phyloP scores from a whole-genome alignment of 2,329 filamentous ascomycete species.

The Neonectria hederae region DNA sequence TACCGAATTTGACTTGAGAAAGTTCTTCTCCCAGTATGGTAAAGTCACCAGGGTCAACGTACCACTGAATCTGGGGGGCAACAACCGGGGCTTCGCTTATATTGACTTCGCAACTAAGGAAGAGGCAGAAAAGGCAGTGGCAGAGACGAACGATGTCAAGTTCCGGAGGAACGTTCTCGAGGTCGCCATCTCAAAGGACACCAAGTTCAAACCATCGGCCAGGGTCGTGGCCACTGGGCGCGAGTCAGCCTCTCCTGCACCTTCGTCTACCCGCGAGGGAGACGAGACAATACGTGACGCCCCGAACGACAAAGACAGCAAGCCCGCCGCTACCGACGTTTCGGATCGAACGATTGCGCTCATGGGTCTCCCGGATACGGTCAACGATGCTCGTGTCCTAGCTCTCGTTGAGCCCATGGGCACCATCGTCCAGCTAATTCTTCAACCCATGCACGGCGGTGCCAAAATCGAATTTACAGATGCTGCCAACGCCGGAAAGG shows the following conservation, averaged over 20 bases:
- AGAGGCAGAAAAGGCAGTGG: constrained; percentile 71
- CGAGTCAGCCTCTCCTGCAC: constrained; percentile 48
- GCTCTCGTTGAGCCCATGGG: constrained; percentile 77
- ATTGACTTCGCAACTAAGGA: constrained; percentile 78
- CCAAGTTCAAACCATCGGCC: constrained; percentile 65
- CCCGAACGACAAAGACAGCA: constrained; percentile 25
- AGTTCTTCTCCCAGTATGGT: constrained; percentile 80
- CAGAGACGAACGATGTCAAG: constrained; percentile 75
- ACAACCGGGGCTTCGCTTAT: constrained; percentile 81
- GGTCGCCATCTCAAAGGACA: constrained; percentile 68
- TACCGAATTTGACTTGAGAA: constrained; percentile 73
- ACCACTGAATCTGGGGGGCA: constrained; percentile 72
- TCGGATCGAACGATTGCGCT: constrained; percentile 79
- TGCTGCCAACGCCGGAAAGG: constrained; percentile 75
- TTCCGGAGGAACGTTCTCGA: constrained; percentile 73
- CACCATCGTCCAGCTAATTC: constrained; percentile 75
- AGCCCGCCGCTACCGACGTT: constrained; percentile 59
- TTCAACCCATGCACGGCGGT: constrained; percentile 84
- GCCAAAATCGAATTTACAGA: constrained; percentile 86
- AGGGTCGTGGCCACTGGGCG: constrained; percentile 51
- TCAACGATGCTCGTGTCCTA: constrained; percentile 86
- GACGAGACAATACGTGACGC: constrained; percentile 52
- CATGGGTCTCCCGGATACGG: constrained; percentile 88
- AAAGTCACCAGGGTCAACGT: constrained; percentile 77
- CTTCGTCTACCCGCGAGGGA: constrained; percentile 48